Conservation (phyloP, 148 eudicot species). For the Cornus controversa region DNA sequence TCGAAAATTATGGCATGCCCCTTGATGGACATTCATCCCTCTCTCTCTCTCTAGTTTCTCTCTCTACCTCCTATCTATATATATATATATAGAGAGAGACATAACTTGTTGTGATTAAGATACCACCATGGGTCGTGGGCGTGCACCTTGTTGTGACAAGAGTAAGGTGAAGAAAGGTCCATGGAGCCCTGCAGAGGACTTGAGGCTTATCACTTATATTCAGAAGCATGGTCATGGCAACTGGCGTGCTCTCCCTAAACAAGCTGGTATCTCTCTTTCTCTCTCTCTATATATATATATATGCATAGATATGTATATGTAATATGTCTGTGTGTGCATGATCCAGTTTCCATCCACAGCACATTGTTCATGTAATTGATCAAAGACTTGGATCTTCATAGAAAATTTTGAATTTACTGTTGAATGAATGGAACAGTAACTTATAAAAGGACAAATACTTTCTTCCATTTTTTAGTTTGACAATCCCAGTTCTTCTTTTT, state of each 20-base stretch:
- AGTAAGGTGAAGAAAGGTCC: constrained; percentile 55
- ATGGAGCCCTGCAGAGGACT: constrained; percentile 59
- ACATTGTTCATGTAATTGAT: too few species aligned
- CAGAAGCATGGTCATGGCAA: constrained; percentile 46
- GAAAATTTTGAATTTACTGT: too few species aligned
- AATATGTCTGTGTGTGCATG: too few species aligned
- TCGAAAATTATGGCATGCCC: constrained; percentile 4
- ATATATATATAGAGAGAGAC: background rate
- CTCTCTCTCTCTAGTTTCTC: background rate
- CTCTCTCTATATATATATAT: background rate
- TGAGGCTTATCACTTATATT: constrained; percentile 38
- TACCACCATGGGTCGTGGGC: constrained; percentile 40
- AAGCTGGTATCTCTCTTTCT: constrained; percentile 35
- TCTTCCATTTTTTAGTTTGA: too few species aligned
- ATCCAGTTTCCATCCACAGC: background rate
- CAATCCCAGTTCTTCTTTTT: too few species aligned
- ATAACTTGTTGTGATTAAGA: too few species aligned
- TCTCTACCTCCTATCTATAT: constrained; percentile 1
- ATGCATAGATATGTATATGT: background rate
- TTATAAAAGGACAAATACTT: too few species aligned
- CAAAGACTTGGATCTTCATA: too few species aligned
- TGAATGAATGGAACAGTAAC: too few species aligned
- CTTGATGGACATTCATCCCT: background rate
- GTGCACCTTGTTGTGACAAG: constrained; percentile 65
- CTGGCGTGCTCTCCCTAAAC: constrained; percentile 59